These are phyloP conservation scores for Boechera retrofracta DNA, from an alignment of 345 rosid species.

Conservation along the genomic window DNA sequence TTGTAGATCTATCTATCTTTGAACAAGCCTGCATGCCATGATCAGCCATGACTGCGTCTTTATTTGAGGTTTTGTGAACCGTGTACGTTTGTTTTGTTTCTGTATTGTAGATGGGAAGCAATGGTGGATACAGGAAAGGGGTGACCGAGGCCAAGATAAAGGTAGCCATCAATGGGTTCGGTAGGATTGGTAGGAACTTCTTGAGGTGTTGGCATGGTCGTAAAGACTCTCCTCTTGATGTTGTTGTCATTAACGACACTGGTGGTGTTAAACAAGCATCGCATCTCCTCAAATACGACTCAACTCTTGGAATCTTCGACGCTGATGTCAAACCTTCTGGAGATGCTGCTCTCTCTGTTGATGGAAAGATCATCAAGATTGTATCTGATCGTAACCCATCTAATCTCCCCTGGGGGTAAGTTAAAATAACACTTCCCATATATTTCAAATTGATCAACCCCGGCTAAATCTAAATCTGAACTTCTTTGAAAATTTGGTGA, in stretches of 20 bases:
- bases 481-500: conserved; percentile 8
- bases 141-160: conserved; percentile 83
- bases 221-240: conserved; percentile 91
- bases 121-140: conserved; percentile 75
- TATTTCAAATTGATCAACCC: not conserved
- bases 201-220: conserved; percentile 99
- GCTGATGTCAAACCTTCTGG: conserved; percentile 94
- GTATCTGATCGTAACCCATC: conserved; percentile 80
- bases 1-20: conserved; percentile 9
- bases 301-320: conserved; percentile 91
- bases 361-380: conserved; percentile 93
- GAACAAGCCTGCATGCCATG: conserved; percentile 32
- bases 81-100: not conserved
- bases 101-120: conserved; percentile 61
- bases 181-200: conserved; percentile 98
- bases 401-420: conserved; percentile 90
- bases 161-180: conserved; percentile 97
- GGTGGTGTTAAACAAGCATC: conserved; percentile 98
- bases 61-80: not conserved
- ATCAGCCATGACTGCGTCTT: conserved; percentile 28
- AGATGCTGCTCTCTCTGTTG: conserved; percentile 83
- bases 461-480: not conserved
- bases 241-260: conserved; percentile 79
- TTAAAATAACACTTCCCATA: not conserved
- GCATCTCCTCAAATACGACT: conserved; percentile 96